Percentiles rank a stretch among this genome's conserved stretches.
These are phyloP conservation scores for Aureobasidium melanogenum DNA, from an alignment of 2,329 filamentous ascomycete genomes.

Conservation along the genomic window DNA sequence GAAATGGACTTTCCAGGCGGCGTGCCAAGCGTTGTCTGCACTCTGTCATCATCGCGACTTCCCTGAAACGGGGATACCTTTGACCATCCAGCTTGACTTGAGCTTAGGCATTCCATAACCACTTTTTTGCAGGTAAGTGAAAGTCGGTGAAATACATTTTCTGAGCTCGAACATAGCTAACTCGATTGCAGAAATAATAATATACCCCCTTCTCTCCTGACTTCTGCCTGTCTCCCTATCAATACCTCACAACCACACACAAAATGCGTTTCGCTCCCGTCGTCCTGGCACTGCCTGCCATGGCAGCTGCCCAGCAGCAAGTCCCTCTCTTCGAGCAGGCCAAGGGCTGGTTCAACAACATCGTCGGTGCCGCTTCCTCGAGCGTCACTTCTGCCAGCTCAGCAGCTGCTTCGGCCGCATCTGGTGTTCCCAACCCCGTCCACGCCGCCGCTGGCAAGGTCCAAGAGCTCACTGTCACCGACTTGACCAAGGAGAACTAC, in stretches of 20 bases:
- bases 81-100: not conserved
- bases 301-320: slow-evolving; percentile 47
- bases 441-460: slow-evolving; percentile 43
- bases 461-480: slow-evolving; percentile 40
- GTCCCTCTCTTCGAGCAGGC: slow-evolving; percentile 54
- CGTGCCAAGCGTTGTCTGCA: not conserved
- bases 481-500: slow-evolving; percentile 63
- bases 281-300: slow-evolving; percentile 43
- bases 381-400: slow-evolving; percentile 36
- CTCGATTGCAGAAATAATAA: not conserved
- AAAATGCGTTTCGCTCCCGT: slow-evolving; percentile 46
- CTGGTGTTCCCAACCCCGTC: slow-evolving; percentile 33
- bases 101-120: not conserved
- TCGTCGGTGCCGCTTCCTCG: slow-evolving; percentile 46
- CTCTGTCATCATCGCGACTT: not conserved
- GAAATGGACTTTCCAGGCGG: not conserved
- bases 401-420: slow-evolving; percentile 31
- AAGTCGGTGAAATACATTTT: not conserved
- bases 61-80: not conserved
- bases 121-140: slow-evolving; percentile 7
- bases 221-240: not conserved
- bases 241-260: not conserved
- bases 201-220: not conserved
- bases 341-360: slow-evolving; percentile 44
- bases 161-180: not conserved